phyloP scores from a whole-genome alignment of 1,284 basidiomycete species.

The Lentinula novae-zelandiae region DNA sequence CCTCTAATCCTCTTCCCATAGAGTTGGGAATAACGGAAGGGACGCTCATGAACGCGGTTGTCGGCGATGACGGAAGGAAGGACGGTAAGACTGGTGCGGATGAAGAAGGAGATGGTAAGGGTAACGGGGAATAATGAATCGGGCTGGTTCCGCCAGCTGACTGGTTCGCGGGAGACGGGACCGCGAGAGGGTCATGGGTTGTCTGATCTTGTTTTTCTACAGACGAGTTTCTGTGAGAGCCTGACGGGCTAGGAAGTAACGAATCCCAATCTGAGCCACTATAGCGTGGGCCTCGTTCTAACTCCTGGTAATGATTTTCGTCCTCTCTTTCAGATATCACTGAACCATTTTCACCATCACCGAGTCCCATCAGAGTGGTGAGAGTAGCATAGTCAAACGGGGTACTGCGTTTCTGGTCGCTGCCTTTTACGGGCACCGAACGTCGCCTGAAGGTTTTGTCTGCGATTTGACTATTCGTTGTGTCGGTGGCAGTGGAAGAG shows the following conservation, averaged over 20 bases:
- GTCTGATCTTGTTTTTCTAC: neutral
- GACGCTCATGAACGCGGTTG: neutral
- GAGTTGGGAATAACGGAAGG: slow-evolving; percentile 4
- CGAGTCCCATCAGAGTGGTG: neutral
- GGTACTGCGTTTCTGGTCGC: neutral
- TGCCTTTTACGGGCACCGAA: neutral
- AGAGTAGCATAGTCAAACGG: neutral
- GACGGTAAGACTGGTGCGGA: neutral
- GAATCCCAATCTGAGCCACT: neutral
- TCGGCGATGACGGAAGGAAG: neutral
- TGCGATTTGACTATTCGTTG: neutral
- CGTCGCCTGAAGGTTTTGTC: neutral
- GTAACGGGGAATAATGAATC: neutral
- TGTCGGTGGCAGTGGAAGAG: neutral
- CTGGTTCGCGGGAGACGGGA: neutral
- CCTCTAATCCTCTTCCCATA: slow-evolving; percentile 1
- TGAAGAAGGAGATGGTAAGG: neutral
- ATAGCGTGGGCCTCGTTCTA: neutral
- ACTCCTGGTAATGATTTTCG: neutral
- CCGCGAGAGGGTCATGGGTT: neutral
- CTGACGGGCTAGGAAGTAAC: neutral
- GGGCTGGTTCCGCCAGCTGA: neutral
- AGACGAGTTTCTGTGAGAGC: neutral
- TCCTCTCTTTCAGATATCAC: neutral
- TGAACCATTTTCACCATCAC: neutral